Percentiles rank a stretch among this genome's conserved stretches.
Evolutionary conservation across 108 stramenopile genomes (phyloP).

Genomic region (Nannochloropsis salina): DNA sequence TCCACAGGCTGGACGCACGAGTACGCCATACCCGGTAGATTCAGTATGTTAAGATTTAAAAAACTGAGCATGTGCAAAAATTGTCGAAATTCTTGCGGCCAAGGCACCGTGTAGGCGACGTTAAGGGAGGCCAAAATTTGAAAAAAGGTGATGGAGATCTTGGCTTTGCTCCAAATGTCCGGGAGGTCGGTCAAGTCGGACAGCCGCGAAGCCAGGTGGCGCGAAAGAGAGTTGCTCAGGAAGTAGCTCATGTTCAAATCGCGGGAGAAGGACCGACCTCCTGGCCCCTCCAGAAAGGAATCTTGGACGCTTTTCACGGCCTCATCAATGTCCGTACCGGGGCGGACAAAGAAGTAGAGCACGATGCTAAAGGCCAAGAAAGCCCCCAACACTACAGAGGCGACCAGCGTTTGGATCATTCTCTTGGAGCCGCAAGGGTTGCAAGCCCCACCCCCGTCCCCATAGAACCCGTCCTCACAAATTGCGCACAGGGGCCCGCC

Average conservation of each 20-base stretch:
- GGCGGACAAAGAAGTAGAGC: neutral
- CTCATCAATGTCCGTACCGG: slow-evolving; percentile 14
- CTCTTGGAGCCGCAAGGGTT: neutral
- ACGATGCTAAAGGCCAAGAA: neutral
- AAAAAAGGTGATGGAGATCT: slow-evolving; percentile 2
- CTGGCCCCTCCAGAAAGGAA: neutral
- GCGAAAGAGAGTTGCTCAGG: neutral
- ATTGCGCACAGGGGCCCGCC: neutral
- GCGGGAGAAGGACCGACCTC: neutral
- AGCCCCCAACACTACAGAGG: neutral
- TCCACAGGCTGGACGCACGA: slow-evolving; percentile 1
- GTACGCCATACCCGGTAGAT: neutral
- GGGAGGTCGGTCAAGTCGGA: neutral
- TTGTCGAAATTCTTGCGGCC: neutral
- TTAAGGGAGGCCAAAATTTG: neutral
- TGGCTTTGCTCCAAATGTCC: slow-evolving; percentile 17
- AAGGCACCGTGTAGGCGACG: slow-evolving; percentile 7
- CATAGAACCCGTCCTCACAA: neutral
- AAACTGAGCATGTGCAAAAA: neutral
- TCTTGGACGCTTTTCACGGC: neutral
- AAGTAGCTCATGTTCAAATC: slow-evolving; percentile 6
- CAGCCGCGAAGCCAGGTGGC: neutral
- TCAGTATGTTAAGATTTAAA: neutral
- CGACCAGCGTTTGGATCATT: neutral
- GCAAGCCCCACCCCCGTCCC: neutral